A percentile compares a stretch with the other conserved stretches of the same genome.
These are phyloP conservation scores for Lactuca sativa DNA, from an alignment of 129 eudicot species.

Conservation along the genomic window DNA sequence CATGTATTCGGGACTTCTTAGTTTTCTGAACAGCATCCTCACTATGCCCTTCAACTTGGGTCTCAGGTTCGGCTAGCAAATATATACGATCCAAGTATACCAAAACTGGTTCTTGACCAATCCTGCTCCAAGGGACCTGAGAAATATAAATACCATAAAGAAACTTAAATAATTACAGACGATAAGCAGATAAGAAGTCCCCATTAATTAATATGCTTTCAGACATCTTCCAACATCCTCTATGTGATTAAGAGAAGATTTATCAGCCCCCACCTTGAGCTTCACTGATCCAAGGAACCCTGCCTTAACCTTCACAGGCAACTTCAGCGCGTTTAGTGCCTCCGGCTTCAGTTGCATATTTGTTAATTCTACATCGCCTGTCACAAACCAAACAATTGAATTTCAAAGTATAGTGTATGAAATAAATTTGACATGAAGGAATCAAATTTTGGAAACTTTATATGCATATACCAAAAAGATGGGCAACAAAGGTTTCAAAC, in stretches of 20 bases:
- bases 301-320: slow-evolving; percentile 97
- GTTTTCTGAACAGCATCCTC: slow-evolving; percentile 86
- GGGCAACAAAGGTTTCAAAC: background rate
- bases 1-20: slow-evolving; percentile 82
- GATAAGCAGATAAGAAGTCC: slow-evolving; percentile 4
- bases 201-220: background rate
- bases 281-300: slow-evolving; percentile 98
- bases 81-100: slow-evolving; percentile 85
- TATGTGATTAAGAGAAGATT: slow-evolving; percentile 10
- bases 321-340: slow-evolving; percentile 93
- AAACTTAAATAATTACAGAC: slow-evolving; percentile 1
- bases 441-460: slow-evolving; percentile 1
- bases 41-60: slow-evolving; percentile 83
- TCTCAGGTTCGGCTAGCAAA: slow-evolving; percentile 91
- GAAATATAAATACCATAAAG: slow-evolving; percentile 19
- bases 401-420: slow-evolving; percentile 2
- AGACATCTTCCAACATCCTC: background rate
- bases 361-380: slow-evolving; percentile 94
- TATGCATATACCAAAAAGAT: slow-evolving; percentile 16
- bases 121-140: slow-evolving; percentile 99
- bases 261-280: slow-evolving; percentile 70
- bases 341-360: slow-evolving; percentile 99
- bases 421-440: slow-evolving; percentile 1
- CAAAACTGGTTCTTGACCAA: slow-evolving; percentile 98
- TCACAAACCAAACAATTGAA: slow-evolving; percentile 23